Evolutionary conservation across 2,329 filamentous ascomycete genomes (phyloP), one percentile per base, ranked within the genome.

Genomic region (Aspergillus jensenii): DNA sequence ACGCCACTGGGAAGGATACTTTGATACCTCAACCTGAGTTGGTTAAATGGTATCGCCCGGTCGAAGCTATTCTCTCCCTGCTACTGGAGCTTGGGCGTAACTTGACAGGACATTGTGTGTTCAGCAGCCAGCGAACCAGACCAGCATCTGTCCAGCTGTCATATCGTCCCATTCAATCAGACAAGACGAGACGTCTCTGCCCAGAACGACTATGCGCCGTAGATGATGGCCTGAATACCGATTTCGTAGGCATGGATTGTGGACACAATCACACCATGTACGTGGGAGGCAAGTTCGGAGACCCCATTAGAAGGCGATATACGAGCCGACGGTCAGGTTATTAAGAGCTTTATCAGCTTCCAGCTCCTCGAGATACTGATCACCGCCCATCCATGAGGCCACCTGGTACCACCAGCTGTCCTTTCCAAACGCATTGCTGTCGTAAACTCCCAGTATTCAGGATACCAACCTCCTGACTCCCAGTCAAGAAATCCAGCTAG

Each of bases 361-460:
- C n/a, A 71, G 31, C 43, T 71, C 63, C 9, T 52, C 49, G 0
- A n/a, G 7, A 41, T 70, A 69, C 25, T 63, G 54, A 45, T 65
- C 55, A 8, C 63, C 62, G 0, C 65, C 63, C 43, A 68, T 61
- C 61, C 63, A 67, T 37, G 44, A 62, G n/a, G 64, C 60, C 4
- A 66, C 66, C 55, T 68, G 62, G 27, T 43, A 65, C 68, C 65
- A 70, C 67, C 67, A 69, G 49, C 62, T 65, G 33, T 37, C 37
- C 27, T 23, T 52, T 12, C 65, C 63, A 57, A 60, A 11, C 62
- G 61, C 62, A 67, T 62, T 12, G 67, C 67, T 11, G 65, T 67
- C 7, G 62, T 69, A 9, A 64, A 67, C 12, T 67, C 56, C 56
- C 56, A 58, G 45, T 58, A 54, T 37, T 58, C 56, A 0, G 56